Percentiles rank a stretch among this genome's conserved stretches.
Conservation (phyloP, 2,329 filamentous ascomycete species). For the Aspergillus ruber region DNA sequence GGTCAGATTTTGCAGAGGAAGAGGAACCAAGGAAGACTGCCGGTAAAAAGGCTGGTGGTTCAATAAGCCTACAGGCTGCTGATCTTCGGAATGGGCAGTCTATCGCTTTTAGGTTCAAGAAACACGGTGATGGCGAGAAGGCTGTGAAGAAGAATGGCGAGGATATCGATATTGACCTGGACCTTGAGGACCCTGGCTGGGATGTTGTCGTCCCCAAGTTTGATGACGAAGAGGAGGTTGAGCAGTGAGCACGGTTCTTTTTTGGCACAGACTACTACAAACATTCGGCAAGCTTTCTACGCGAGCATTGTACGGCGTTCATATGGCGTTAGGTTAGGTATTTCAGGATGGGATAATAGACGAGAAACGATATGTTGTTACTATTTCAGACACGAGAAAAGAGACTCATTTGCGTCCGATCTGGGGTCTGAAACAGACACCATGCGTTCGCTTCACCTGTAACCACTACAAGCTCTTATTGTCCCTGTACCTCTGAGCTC, state of each 20-base stretch:
- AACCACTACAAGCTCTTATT: no score
- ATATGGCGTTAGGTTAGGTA: neutral
- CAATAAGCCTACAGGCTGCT: conserved; percentile 20
- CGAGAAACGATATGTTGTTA: neutral
- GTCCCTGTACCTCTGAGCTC: no score
- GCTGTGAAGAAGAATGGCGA: conserved; percentile 5
- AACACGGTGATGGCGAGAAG: conserved; percentile 6
- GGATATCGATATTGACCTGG: conserved; percentile 20
- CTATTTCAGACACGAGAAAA: neutral
- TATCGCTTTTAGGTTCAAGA: conserved; percentile 32
- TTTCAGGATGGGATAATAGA: neutral
- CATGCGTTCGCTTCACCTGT: no score
- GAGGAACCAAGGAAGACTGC: conserved; percentile 11
- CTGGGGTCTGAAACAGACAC: neutral
- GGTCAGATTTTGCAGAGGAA: conserved; percentile 18
- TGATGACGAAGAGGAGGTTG: conserved; percentile 27
- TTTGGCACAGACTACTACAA: neutral
- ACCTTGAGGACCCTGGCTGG: conserved; percentile 29
- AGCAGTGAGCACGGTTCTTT: neutral
- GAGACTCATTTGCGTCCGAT: neutral
- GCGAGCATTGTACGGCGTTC: neutral
- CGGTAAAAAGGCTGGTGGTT: conserved; percentile 19
- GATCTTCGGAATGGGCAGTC: conserved; percentile 24
- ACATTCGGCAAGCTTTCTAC: neutral
- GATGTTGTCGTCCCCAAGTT: conserved; percentile 30